phyloP scores from a whole-genome alignment of 139 green algal species.

The Chlorella sp. region DNA sequence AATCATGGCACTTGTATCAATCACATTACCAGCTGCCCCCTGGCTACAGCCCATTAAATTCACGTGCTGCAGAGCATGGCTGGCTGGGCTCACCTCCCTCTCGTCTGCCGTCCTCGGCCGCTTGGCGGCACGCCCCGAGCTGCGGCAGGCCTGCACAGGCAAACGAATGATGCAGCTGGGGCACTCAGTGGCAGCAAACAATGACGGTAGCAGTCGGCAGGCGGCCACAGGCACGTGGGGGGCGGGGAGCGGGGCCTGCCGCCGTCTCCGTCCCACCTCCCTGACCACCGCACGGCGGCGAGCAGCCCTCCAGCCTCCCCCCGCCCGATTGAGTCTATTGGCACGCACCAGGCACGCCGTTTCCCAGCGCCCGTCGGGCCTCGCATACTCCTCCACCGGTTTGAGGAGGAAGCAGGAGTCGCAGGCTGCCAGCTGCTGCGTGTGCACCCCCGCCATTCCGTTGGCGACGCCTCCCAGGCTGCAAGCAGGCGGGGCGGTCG shows the following conservation, averaged over 20 bases:
- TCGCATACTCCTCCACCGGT: not conserved
- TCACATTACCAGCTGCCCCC: not conserved
- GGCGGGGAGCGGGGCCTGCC: too few species aligned
- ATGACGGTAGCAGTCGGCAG: too few species aligned
- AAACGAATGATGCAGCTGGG: too few species aligned
- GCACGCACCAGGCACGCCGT: not conserved
- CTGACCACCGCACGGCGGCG: not conserved
- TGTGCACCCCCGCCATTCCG: not conserved
- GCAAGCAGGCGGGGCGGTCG: too few species aligned
- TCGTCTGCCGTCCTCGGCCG: not conserved
- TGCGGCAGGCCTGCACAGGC: not conserved
- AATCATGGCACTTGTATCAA: not conserved
- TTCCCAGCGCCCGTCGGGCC: not conserved
- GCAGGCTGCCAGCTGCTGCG: not conserved
- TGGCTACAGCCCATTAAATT: not conserved
- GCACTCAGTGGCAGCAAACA: too few species aligned
- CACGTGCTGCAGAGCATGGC: not conserved
- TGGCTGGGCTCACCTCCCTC: not conserved
- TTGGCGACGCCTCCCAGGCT: too few species aligned
- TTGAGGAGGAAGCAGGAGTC: slow-evolving; percentile 5
- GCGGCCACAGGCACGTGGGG: too few species aligned
- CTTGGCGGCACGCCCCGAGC: not conserved
- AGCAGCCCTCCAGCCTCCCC: not conserved
- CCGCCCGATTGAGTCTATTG: not conserved
- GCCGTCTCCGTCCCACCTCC: not conserved